A percentile compares a stretch with the other conserved stretches of the same genome.
These are phyloP conservation scores for Mycena alexandri DNA, from an alignment of 768 basidiomycete species.

Conservation along the genomic window DNA sequence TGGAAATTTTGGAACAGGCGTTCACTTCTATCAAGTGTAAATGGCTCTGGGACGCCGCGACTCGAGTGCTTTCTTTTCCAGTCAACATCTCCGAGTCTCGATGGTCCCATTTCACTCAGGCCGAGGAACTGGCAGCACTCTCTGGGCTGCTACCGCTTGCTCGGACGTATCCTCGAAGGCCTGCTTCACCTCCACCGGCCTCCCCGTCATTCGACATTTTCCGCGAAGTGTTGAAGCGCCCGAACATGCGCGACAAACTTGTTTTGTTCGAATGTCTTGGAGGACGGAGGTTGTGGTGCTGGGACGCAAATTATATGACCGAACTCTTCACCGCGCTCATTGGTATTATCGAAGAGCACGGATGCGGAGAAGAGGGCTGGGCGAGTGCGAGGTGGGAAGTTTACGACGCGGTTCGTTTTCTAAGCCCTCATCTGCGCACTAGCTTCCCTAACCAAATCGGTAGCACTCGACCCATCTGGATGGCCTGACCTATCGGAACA, in stretches of 20 bases:
- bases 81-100: neutral
- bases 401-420: slow-evolving; percentile 34
- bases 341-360: slow-evolving; percentile 22
- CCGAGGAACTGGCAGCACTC: neutral
- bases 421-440: too few relatives aligned
- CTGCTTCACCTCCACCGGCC: neutral
- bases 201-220: neutral
- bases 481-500: slow-evolving; percentile 8
- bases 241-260: neutral
- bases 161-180: slow-evolving; percentile 3
- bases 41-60: slow-evolving; percentile 21
- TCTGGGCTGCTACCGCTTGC: neutral
- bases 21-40: neutral
- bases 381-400: slow-evolving; percentile 36
- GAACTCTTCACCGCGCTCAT: slow-evolving; percentile 18
- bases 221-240: neutral
- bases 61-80: slow-evolving; percentile 8
- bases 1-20: neutral
- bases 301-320: slow-evolving; percentile 1
- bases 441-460: neutral
- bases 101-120: neutral
- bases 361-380: slow-evolving; percentile 33
- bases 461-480: slow-evolving; percentile 7
- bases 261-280: neutral
- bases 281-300: slow-evolving; percentile 1